phyloP scores from a whole-genome alignment of 1,139 yeast genomes.

The Blastobotrys capitulatus region DNA sequence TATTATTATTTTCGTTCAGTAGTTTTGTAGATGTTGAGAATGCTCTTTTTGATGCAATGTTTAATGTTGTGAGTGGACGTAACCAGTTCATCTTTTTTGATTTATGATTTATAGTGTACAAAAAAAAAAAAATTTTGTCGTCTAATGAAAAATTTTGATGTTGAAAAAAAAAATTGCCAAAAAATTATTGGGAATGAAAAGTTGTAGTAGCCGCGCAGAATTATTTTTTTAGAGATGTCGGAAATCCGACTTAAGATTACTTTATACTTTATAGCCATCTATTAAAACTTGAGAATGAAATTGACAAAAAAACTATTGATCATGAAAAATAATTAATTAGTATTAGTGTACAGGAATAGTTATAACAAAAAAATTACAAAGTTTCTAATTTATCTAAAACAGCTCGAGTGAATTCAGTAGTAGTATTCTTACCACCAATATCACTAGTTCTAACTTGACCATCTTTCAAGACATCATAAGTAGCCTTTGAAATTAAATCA shows the following conservation, averaged over 20 bases:
- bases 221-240: too few species aligned
- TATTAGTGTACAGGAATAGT: too few species aligned
- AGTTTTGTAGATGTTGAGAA: not conserved
- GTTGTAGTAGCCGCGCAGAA: too few species aligned
- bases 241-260: too few species aligned
- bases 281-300: too few species aligned
- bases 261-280: too few species aligned
- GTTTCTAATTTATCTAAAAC: slow-evolving; percentile 58
- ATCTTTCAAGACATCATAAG: slow-evolving; percentile 82
- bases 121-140: not conserved
- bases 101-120: not conserved
- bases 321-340: too few species aligned
- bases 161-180: too few species aligned
- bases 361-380: slow-evolving; percentile 26
- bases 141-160: not conserved
- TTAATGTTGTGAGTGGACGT: not conserved
- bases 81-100: not conserved
- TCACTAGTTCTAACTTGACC: slow-evolving; percentile 79
- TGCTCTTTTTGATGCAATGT: not conserved
- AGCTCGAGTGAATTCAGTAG: slow-evolving; percentile 91
- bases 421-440: slow-evolving; percentile 82
- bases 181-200: too few species aligned
- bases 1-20: not conserved
- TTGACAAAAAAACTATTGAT: too few species aligned
- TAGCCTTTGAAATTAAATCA: slow-evolving; percentile 80